phyloP scores from a whole-genome alignment of 495 filamentous ascomycete genomes.

The Neurospora tetraspora region DNA sequence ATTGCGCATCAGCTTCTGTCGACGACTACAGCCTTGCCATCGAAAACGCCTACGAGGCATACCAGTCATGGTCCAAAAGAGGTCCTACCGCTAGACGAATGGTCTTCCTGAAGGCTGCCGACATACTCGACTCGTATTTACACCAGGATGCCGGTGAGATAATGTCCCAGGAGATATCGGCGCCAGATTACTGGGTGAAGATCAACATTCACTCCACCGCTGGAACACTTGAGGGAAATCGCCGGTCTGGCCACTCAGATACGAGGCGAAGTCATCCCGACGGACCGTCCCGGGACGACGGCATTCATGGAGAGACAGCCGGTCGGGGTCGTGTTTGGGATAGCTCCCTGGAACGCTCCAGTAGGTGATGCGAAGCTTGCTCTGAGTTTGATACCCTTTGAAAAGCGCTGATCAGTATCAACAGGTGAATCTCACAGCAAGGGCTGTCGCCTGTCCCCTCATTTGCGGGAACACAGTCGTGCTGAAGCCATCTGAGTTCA shows the following conservation, averaged over 20 bases:
- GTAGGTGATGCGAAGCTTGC: conserved; percentile 2
- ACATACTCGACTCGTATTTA: conserved; percentile 53
- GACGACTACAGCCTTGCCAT: conserved; percentile 49
- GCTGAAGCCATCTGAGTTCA: conserved; percentile 65
- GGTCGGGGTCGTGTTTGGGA: conserved; percentile 26
- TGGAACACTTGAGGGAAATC: conserved; percentile 53
- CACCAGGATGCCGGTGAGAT: conserved; percentile 48
- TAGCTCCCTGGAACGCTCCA: conserved; percentile 29
- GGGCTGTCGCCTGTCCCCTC: conserved; percentile 53
- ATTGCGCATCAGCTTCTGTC: conserved; percentile 47
- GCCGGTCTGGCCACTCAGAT: conserved; percentile 41
- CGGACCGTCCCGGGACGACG: conserved; percentile 18
- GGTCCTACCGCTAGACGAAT: conserved; percentile 48
- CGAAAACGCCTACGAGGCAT: conserved; percentile 50
- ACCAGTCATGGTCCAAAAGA: conserved; percentile 51
- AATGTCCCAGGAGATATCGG: conserved; percentile 30
- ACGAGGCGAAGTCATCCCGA: conserved; percentile 26
- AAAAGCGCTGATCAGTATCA: conserved; percentile 2
- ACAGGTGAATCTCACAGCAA: conserved; percentile 48
- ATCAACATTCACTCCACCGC: conserved; percentile 46
- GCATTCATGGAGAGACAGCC: conserved; percentile 20
- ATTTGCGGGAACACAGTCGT: conserved; percentile 71
- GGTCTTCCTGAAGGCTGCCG: conserved; percentile 57
- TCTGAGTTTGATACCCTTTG: conserved; percentile 16
- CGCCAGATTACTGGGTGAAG: conserved; percentile 20